These are phyloP conservation scores for Cordyceps cateniannulata DNA, from an alignment of 2,329 filamentous ascomycete genomes.

Conservation along the genomic window DNA sequence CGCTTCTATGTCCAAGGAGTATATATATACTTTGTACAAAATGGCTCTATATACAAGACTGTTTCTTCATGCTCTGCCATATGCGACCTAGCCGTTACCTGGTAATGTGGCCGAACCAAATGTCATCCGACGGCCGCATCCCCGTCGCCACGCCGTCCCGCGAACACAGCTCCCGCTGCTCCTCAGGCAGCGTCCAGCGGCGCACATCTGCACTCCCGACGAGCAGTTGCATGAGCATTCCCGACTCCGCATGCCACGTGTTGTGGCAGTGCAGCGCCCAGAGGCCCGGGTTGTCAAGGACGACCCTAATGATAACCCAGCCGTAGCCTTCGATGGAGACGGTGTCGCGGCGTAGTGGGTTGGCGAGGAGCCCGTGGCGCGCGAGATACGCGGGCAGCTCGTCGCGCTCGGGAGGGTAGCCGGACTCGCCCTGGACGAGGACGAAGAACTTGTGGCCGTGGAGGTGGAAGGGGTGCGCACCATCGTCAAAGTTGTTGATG, in stretches of 20 bases:
- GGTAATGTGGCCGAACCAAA: conserved; percentile 29
- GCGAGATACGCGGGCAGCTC: conserved; percentile 22
- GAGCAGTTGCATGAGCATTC: conserved; percentile 53
- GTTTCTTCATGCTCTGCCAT: too few species aligned
- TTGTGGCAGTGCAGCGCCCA: conserved; percentile 57
- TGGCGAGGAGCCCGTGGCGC: conserved; percentile 20
- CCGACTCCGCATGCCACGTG: conserved; percentile 51
- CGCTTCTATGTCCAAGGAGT: too few species aligned
- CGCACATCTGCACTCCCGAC: conserved; percentile 24
- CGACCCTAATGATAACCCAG: conserved; percentile 47
- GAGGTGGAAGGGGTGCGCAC: conserved; percentile 42
- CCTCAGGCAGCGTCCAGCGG: conserved; percentile 20
- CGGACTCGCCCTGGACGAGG: conserved; percentile 24
- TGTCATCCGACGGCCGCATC: conserved; percentile 27
- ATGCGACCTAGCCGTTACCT: too few species aligned
- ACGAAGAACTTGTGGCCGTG: conserved; percentile 55
- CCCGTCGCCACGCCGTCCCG: conserved; percentile 25
- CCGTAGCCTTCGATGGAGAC: conserved; percentile 47
- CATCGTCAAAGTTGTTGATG: conserved; percentile 54
- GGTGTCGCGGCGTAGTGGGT: conserved; percentile 34
- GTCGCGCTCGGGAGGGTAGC: conserved; percentile 27
- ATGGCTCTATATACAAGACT: too few species aligned
- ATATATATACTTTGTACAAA: too few species aligned
- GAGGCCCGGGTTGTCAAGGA: conserved; percentile 50
- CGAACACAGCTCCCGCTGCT: conserved; percentile 23